Evolutionary conservation across 208 protist genomes (phyloP), one percentile per base, ranked within the genome.

Genomic region (Tritrichomonas musculus): DNA sequence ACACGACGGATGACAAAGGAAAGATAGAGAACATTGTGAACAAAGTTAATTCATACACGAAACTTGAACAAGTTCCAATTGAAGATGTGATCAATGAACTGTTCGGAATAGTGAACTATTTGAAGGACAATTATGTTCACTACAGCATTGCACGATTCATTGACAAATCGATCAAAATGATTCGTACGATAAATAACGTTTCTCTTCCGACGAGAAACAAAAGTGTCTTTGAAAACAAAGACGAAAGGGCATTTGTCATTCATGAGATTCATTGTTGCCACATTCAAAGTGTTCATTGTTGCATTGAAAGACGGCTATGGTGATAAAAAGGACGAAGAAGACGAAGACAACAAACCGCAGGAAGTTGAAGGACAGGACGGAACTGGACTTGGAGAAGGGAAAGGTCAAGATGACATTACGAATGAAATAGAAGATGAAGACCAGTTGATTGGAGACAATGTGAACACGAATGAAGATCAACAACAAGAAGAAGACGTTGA

Each of bases 361-460:
- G 47, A 88, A 50, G 13, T 25, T 33, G 77, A 88, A 88, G 77
- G 77, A 8, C 13, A 53, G 9, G 88, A 92, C 72, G 50, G 50
- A 33, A 64, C 55, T 39, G 88, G 57, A n/a, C 33, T 92, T 30
- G 50, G 55, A 20, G 88, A 92, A 92, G 88, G 57, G 9, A 33
- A 44, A 27, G 88, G 50, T 53, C 36, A 64, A 14, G n/a, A 92
- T 50, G 88, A 92, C 33, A 92, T 92, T 30, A 69, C 50, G 1
- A 72, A 72, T 27, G 88, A 92, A 64, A 92, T 64, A 50, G 88
- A 92, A 72, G 57, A 92, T 27, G 57, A 92, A 92, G 57, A 92
- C 50, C 88, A 69, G 49, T 44, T 72, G 47, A 30, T 92, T 49
- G 88, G 88, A 41, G 88, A 92, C 33, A 69, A 92, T 72, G 55